Conservation (phyloP, 2,329 filamentous ascomycete species). For the Penicillium sp. region DNA sequence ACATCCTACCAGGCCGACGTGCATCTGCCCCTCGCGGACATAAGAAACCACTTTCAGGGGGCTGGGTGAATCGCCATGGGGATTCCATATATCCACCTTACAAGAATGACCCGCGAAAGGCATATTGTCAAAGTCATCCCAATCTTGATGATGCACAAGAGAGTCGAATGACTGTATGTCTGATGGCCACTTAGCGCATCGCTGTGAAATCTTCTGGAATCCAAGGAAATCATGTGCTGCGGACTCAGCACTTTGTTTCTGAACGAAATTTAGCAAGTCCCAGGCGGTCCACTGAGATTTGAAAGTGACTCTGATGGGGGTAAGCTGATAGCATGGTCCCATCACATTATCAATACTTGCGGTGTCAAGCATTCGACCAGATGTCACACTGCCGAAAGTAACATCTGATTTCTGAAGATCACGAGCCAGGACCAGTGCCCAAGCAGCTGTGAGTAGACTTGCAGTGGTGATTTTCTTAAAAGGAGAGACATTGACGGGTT, state of each 20-base stretch:
- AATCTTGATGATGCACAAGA: slow-evolving; percentile 62
- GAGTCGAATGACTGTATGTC: slow-evolving; percentile 56
- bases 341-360: slow-evolving; percentile 58
- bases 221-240: slow-evolving; percentile 59
- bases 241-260: slow-evolving; percentile 58
- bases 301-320: slow-evolving; percentile 63
- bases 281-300: slow-evolving; percentile 51
- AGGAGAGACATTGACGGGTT: slow-evolving; percentile 42
- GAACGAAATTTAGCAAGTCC: slow-evolving; percentile 55
- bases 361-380: slow-evolving; percentile 62
- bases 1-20: slow-evolving; percentile 60
- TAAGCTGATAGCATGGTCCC: slow-evolving; percentile 60
- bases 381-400: slow-evolving; percentile 66
- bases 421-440: slow-evolving; percentile 63
- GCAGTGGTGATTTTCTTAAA: slow-evolving; percentile 62
- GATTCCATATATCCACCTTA: slow-evolving; percentile 63
- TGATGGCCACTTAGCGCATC: slow-evolving; percentile 52
- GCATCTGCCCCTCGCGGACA: slow-evolving; percentile 62
- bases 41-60: slow-evolving; percentile 46
- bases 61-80: slow-evolving; percentile 54
- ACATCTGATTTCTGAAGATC: slow-evolving; percentile 57
- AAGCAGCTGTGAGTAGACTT: slow-evolving; percentile 65
- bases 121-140: slow-evolving; percentile 63
- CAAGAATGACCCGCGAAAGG: slow-evolving; percentile 38
- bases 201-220: slow-evolving; percentile 53